phyloP scores from a whole-genome alignment of 345 rosid species.

The Salix exigua region DNA sequence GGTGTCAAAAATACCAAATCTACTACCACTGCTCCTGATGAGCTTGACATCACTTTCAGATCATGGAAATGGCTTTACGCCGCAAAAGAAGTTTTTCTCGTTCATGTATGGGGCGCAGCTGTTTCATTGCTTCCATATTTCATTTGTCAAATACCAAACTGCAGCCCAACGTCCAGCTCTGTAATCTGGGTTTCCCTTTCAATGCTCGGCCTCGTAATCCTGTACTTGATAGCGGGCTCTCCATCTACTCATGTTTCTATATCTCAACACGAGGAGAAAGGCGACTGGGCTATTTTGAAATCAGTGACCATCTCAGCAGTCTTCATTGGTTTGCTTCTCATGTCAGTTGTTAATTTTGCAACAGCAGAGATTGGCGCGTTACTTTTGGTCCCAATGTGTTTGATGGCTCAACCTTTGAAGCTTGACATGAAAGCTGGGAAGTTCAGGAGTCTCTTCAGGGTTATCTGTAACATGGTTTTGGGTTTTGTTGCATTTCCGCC shows the following conservation, averaged over 20 bases:
- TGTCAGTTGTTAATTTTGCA: constrained; percentile 92
- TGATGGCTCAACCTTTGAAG: constrained; percentile 67
- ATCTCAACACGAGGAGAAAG: constrained; percentile 33
- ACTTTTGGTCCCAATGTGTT: constrained; percentile 66
- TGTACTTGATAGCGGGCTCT: constrained; percentile 46
- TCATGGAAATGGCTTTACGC: constrained; percentile 82
- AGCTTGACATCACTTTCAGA: constrained; percentile 27
- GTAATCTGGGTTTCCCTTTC: constrained; percentile 60
- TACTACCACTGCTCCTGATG: constrained; percentile 9
- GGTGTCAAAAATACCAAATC: constrained; percentile 25
- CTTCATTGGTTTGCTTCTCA: constrained; percentile 76
- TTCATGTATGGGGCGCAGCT: constrained; percentile 67
- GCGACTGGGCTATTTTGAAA: constrained; percentile 66
- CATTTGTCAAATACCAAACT: constrained; percentile 51
- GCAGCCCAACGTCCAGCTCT: constrained; percentile 48
- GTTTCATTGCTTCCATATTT: constrained; percentile 68
- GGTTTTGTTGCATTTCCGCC: constrained; percentile 63
- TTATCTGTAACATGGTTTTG: constrained; percentile 46
- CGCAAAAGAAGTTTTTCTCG: constrained; percentile 61
- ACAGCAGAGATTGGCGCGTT: constrained; percentile 87
- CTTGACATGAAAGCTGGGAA: constrained; percentile 43
- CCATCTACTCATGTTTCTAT: constrained; percentile 25
- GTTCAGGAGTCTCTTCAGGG: constrained; percentile 35
- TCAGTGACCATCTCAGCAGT: constrained; percentile 73
- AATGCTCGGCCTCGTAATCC: constrained; percentile 41